Percentiles rank a stretch among this genome's conserved stretches.
Conservation (phyloP, 2,329 filamentous ascomycete genomes). For the Fusarium pilosicola region DNA sequence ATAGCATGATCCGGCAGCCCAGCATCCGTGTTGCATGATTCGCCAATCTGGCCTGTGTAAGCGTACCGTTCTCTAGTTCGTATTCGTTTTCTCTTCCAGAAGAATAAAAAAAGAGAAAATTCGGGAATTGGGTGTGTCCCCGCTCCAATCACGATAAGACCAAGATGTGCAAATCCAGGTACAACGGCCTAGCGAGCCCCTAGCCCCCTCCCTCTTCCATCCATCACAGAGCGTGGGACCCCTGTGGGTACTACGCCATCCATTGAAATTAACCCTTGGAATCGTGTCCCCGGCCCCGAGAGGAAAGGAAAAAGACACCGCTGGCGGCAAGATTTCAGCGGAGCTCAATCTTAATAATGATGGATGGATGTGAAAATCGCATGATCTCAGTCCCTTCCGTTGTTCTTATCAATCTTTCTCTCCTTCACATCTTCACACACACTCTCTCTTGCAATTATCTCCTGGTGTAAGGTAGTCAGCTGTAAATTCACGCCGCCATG, state of each 20-base stretch:
- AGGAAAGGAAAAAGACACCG: constrained; percentile 1
- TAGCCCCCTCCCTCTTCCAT: not conserved
- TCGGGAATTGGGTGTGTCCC: constrained; percentile 12
- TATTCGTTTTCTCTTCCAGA: constrained; percentile 32
- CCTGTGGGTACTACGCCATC: constrained; percentile 15
- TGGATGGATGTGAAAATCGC: constrained; percentile 7
- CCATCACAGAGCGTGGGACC: constrained; percentile 21
- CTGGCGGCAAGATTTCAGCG: constrained; percentile 21
- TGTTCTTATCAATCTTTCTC: constrained; percentile 21
- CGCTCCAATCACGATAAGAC: constrained; percentile 41
- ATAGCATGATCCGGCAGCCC: constrained; percentile 39
- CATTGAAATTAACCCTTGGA: constrained; percentile 25
- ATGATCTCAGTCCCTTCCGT: constrained; percentile 3
- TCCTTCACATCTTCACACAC: not conserved
- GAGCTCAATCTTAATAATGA: constrained; percentile 27
- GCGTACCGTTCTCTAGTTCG: constrained; percentile 30
- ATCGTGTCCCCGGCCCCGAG: not conserved
- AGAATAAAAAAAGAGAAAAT: not conserved
- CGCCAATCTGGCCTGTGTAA: not conserved
- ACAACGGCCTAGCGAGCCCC: constrained; percentile 20
- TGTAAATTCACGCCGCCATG: constrained; percentile 34
- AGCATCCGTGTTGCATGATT: constrained; percentile 25
- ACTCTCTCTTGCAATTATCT: not conserved
- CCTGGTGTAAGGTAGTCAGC: not conserved
- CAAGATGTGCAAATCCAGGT: constrained; percentile 37